Conservation (phyloP, 2,329 filamentous ascomycete species). For the Atkinsonella hypoxylon region DNA sequence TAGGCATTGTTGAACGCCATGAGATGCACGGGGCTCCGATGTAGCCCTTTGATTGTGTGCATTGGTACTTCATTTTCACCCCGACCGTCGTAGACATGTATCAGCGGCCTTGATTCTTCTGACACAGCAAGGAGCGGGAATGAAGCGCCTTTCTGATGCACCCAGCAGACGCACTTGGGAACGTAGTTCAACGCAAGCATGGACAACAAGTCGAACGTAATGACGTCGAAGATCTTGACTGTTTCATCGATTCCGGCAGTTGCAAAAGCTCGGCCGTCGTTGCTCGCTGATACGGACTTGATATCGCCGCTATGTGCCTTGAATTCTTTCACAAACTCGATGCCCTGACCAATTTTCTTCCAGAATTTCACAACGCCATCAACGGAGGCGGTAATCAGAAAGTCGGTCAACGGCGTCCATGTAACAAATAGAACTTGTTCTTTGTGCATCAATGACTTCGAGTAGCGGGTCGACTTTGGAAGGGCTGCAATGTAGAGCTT, state of each 20-base stretch:
- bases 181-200: conserved; percentile 68
- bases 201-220: conserved; percentile 78
- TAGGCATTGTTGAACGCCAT: conserved; percentile 84
- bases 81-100: conserved; percentile 80
- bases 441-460: conserved; percentile 96
- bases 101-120: conserved; percentile 56
- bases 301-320: conserved; percentile 81
- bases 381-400: conserved; percentile 83
- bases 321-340: conserved; percentile 98
- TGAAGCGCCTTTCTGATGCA: conserved; percentile 79
- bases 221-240: conserved; percentile 69
- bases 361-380: conserved; percentile 99
- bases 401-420: conserved; percentile 84
- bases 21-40: conserved; percentile 66
- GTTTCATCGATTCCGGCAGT: conserved; percentile 70
- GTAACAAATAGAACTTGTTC: conserved; percentile 83
- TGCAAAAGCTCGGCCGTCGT: conserved; percentile 86
- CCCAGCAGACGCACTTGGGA: conserved; percentile 80
- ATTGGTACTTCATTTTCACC: conserved; percentile 68
- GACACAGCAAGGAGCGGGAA: conserved; percentile 77
- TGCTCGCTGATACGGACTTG: conserved; percentile 69
- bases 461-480: conserved; percentile 71
- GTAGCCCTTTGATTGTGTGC: conserved; percentile 68
- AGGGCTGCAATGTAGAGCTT: conserved; percentile 89
- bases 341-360: conserved; percentile 84